Evolutionary conservation across 2,329 filamentous ascomycete species (phyloP).

Genomic region (Beauveria rudraprayagi): DNA sequence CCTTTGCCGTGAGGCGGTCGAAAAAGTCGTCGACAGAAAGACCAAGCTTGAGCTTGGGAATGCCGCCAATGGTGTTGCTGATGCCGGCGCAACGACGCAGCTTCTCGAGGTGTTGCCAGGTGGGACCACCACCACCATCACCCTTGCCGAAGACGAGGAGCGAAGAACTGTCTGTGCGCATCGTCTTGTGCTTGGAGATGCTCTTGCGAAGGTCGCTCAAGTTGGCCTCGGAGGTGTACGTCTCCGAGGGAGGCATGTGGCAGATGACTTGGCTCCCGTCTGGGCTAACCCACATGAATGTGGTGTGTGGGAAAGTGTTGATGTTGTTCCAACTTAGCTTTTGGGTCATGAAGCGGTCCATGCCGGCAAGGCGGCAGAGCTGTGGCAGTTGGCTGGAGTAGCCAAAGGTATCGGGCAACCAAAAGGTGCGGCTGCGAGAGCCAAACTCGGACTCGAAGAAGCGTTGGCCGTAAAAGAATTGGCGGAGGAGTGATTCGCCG

Average conservation of each 20-base stretch:
- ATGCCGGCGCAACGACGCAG: conserved; percentile 85
- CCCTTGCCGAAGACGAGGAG: conserved; percentile 94
- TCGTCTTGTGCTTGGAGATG: conserved; percentile 84
- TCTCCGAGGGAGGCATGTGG: conserved; percentile 94
- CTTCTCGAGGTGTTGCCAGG: conserved; percentile 90
- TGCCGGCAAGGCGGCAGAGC: conserved; percentile 85
- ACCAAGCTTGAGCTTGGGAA: conserved; percentile 85
- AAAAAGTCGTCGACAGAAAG: conserved; percentile 93
- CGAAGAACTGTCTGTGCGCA: conserved; percentile 87
- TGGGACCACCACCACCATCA: conserved; percentile 91
- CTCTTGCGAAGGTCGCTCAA: conserved; percentile 92
- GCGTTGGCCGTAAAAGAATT: conserved; percentile 91
- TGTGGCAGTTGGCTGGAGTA: conserved; percentile 95
- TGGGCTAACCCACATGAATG: conserved; percentile 95
- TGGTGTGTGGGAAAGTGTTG: conserved; percentile 97
- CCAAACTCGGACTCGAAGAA: conserved; percentile 94
- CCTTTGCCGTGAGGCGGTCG: conserved; percentile 72
- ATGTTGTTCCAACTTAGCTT: conserved; percentile 99
- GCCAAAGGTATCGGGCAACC: conserved; percentile 96
- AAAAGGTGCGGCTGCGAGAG: conserved; percentile 82
- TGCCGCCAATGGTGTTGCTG: conserved; percentile 69
- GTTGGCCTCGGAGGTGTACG: conserved; percentile 88
- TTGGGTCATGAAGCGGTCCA: conserved; percentile 95
- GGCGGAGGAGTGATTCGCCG: conserved; percentile 85
- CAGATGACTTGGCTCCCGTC: conserved; percentile 96